Base-by-base conservation (phyloP, 2,329 filamentous ascomycete genomes). In the Cucurbitaria berberidis region DNA sequence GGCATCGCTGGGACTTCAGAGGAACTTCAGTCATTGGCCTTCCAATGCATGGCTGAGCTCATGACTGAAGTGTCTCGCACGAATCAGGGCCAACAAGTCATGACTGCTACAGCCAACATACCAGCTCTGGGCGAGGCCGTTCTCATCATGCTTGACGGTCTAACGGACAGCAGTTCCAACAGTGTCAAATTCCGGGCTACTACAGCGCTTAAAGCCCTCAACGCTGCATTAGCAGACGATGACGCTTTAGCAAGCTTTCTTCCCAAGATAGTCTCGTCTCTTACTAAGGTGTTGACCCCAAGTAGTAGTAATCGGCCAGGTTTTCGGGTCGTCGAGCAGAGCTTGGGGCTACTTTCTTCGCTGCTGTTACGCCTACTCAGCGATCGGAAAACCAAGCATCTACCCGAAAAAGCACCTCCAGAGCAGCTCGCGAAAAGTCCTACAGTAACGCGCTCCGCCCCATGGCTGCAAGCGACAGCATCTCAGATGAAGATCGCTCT, bases 401-500 rank as follows among this genome's bases (percentile, higher is more conserved):
- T 76, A 10, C 65, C 70, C 9, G 45, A 62, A 9, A 34, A 43
- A 10, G 16, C 50, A 5, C 43, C 47, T 9, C 47, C 51, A 15
- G 29, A 56, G 15, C 16, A 30, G 15, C 53, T 63, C 5, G 47
- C 60, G 30, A 51, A 64, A 15, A 39, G 18, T 13, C 58, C 53
- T 57, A 69, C 73, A 64, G 53, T 71, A 48, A 72, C 70, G 75
- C 81, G 64, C 39, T 81, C 81, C 45, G 64, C 70, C 29, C 79
- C 82, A 29, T 99, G 95, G 95, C 78, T 96, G 1, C 87, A 86
- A 55, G 91, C 90, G 7, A 96, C 93, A 2, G 80, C 86, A 2
- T 82, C 84, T 1, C 93, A 98, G 70, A 84, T 98, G 48, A 93
- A 93, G 69, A 82, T 95, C 47, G 93, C 92, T 1, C 78, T 99